A percentile compares a stretch with the other conserved stretches of the same genome.
Evolutionary conservation across 2,329 filamentous ascomycete genomes (phyloP).

Genomic region (Nemania sp.): DNA sequence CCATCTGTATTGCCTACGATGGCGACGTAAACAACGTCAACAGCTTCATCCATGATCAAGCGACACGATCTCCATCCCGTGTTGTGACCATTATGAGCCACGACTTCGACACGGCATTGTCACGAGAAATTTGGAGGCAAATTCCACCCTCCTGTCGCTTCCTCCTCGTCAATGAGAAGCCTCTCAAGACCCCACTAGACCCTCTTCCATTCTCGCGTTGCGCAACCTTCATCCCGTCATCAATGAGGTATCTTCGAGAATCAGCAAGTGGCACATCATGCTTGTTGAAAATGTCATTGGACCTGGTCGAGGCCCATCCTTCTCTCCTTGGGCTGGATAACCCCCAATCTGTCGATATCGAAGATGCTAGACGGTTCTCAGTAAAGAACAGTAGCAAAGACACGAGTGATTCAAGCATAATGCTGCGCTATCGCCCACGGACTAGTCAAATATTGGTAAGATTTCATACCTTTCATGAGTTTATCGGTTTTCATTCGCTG

Average conservation of each 20-base stretch:
- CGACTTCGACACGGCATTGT: conserved; percentile 3
- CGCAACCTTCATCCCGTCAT: conserved; percentile 22
- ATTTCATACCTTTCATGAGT: background rate
- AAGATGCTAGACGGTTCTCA: background rate
- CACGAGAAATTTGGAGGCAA: conserved; percentile 17
- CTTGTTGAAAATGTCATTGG: conserved; percentile 9
- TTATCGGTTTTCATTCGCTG: background rate
- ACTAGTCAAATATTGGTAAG: conserved; percentile 20
- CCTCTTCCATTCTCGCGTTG: conserved; percentile 17
- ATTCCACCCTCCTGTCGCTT: conserved; percentile 19
- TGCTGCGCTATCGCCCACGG: conserved; percentile 16
- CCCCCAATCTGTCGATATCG: conserved; percentile 2
- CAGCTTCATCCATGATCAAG: conserved; percentile 4
- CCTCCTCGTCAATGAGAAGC: conserved; percentile 13
- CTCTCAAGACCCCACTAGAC: conserved; percentile 2
- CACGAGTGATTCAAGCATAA: background rate
- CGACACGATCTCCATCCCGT: conserved; percentile 5
- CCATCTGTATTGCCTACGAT: background rate
- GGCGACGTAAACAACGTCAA: conserved; percentile 1
- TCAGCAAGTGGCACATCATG: conserved; percentile 7
- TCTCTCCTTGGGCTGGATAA: background rate
- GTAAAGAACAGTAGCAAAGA: background rate
- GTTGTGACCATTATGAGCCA: conserved; percentile 17
- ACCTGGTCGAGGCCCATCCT: conserved; percentile 7
- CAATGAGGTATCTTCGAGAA: conserved; percentile 17